Evolutionary conservation across 805 yeast species (phyloP).

Genomic region (Saccharomyces mikatae): DNA sequence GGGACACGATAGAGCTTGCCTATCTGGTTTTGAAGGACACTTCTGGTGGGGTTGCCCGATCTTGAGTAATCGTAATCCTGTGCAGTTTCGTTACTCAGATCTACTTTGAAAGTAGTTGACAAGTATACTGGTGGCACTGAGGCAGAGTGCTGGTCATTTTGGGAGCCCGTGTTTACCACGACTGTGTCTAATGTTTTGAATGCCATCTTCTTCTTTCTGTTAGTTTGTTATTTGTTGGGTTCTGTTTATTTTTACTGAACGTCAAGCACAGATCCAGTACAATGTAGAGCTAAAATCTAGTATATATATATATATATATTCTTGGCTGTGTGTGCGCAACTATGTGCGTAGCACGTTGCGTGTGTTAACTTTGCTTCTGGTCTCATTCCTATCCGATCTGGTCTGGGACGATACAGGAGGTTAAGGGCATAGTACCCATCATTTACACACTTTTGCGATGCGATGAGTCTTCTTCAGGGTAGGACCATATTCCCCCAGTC

Average conservation of each 20-base stretch:
- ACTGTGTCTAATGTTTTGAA: neutral
- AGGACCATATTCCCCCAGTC: neutral
- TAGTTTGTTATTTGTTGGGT: neutral
- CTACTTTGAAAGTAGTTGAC: constrained; percentile 81
- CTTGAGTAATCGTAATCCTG: constrained; percentile 74
- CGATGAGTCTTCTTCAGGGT: neutral
- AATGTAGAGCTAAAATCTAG: neutral
- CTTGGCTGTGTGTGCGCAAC: too few species aligned
- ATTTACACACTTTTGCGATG: neutral
- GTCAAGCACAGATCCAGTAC: neutral
- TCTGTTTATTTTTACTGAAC: neutral
- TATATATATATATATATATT: neutral
- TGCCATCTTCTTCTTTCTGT: neutral
- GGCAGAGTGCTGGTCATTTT: constrained; percentile 62
- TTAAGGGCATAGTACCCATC: neutral
- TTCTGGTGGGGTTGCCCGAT: constrained; percentile 90
- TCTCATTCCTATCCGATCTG: neutral
- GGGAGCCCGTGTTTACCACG: neutral
- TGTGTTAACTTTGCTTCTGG: neutral
- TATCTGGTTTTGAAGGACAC: constrained; percentile 68
- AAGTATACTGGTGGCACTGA: constrained; percentile 86
- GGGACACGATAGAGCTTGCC: constrained; percentile 57
- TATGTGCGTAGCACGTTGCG: neutral
- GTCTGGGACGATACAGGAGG: neutral
- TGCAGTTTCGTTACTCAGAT: constrained; percentile 54